Evolutionary conservation across 768 basidiomycete species (phyloP).

Genomic region (Hericium erinaceus): DNA sequence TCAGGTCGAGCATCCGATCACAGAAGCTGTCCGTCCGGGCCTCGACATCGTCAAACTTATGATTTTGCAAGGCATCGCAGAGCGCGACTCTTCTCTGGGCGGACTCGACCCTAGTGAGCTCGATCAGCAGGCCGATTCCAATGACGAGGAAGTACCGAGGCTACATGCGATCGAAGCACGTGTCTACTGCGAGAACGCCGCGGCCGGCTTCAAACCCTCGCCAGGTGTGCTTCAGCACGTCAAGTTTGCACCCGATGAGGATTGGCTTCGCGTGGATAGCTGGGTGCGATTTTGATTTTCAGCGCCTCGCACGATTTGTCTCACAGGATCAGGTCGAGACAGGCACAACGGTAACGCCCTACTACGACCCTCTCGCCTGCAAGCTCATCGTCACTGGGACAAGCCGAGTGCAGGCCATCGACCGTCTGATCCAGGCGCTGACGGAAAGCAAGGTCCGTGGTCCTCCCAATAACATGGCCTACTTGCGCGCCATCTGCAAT

Average conservation of each 20-base stretch:
- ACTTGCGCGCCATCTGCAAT: constrained; percentile 36
- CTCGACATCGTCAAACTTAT: constrained; percentile 59
- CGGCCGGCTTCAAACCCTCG: constrained; percentile 44
- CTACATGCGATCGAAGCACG: constrained; percentile 46
- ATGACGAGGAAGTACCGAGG: not conserved
- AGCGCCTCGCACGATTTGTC: not conserved
- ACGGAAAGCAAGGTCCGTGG: constrained; percentile 37
- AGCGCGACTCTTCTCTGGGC: constrained; percentile 19
- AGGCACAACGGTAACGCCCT: constrained; percentile 40
- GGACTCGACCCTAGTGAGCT: constrained; percentile 10
- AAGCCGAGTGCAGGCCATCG: constrained; percentile 36
- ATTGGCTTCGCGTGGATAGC: constrained; percentile 53
- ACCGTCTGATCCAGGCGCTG: constrained; percentile 32
- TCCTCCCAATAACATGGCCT: constrained; percentile 51
- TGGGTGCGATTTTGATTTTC: constrained; percentile 31
- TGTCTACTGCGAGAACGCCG: constrained; percentile 56
- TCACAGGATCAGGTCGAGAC: constrained; percentile 19
- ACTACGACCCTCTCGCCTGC: constrained; percentile 49
- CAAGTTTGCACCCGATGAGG: constrained; percentile 21
- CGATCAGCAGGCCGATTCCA: not conserved
- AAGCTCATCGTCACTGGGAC: constrained; percentile 49
- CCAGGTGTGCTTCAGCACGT: constrained; percentile 58
- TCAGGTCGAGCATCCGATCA: constrained; percentile 61
- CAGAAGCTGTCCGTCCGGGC: constrained; percentile 43
- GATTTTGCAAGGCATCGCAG: constrained; percentile 45